These are phyloP conservation scores for Phytopythium helicoides DNA, from an alignment of 352 stramenopile species.

Conservation along the genomic window DNA sequence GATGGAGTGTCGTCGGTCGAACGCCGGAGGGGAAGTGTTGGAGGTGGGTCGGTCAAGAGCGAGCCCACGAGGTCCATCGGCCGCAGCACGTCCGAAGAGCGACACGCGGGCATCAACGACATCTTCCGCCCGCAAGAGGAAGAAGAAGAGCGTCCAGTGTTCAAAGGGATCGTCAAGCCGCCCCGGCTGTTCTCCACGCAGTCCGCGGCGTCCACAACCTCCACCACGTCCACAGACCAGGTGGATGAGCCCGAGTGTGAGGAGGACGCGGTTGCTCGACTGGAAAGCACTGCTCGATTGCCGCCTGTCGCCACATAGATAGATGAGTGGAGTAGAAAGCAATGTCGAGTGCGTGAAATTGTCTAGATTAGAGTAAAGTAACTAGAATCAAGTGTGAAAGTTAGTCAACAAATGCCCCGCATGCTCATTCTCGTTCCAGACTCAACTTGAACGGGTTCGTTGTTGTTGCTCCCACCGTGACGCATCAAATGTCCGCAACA, in stretches of 20 bases:
- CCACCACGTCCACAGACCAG: background rate
- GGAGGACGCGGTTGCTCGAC: background rate
- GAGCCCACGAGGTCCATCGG: background rate
- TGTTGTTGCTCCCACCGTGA: no score
- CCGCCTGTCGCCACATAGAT: no score
- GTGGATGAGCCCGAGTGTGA: background rate
- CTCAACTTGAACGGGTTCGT: no score
- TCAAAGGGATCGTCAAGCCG: background rate
- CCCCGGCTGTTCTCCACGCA: background rate
- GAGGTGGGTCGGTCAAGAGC: slow-evolving; percentile 5
- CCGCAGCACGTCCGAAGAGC: no score
- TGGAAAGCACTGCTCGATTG: background rate
- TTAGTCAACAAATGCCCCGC: no score
- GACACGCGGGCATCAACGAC: no score
- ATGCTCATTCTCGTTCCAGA: no score
- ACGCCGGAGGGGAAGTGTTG: background rate
- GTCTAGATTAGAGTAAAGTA: slow-evolving; percentile 1
- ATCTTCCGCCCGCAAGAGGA: background rate
- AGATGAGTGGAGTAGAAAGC: background rate
- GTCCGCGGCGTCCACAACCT: background rate
- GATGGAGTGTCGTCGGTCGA: slow-evolving; percentile 6
- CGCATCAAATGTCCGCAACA: no score
- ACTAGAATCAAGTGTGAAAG: background rate
- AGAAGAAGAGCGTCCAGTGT: background rate
- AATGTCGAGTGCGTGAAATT: background rate